Conservation (phyloP, 2,329 filamentous ascomycete species). For the Coleophoma eucalyptorum region DNA sequence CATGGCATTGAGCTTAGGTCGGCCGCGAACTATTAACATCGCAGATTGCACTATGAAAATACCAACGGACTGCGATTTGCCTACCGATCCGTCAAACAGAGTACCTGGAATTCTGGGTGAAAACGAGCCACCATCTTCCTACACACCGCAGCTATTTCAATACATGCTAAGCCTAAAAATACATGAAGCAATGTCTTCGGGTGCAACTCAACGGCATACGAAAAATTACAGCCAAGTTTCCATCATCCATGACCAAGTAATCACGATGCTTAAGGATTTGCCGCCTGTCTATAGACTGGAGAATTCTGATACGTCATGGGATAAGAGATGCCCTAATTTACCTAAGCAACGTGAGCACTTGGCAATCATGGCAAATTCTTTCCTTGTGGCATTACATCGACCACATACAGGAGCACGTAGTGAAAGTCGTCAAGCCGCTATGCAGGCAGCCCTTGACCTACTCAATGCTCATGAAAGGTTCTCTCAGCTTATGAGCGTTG, state of each 20-base stretch:
- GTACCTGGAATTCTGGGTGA: background rate
- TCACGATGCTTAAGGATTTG: background rate
- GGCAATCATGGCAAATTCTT: background rate
- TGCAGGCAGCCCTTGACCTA: background rate
- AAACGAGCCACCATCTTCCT: background rate
- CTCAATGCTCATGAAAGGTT: background rate
- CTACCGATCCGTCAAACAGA: background rate
- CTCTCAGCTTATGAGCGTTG: too few species aligned
- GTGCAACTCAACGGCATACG: background rate
- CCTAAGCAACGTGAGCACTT: background rate
- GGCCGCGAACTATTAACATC: constrained; percentile 1
- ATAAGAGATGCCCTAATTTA: background rate
- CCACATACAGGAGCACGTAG: background rate
- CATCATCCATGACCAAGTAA: background rate
- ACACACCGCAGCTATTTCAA: background rate
- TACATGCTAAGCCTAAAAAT: background rate
- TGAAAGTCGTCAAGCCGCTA: background rate
- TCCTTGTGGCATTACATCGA: constrained; percentile 1
- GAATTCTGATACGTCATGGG: constrained; percentile 3
- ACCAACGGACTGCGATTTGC: constrained; percentile 1
- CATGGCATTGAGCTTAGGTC: constrained; percentile 1
- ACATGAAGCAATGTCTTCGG: background rate
- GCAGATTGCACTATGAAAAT: background rate
- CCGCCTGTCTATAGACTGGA: background rate
- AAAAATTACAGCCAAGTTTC: background rate